These are phyloP conservation scores for Suhomyces tanzawaensis DNA, from an alignment of 805 yeast genomes.

Conservation along the genomic window DNA sequence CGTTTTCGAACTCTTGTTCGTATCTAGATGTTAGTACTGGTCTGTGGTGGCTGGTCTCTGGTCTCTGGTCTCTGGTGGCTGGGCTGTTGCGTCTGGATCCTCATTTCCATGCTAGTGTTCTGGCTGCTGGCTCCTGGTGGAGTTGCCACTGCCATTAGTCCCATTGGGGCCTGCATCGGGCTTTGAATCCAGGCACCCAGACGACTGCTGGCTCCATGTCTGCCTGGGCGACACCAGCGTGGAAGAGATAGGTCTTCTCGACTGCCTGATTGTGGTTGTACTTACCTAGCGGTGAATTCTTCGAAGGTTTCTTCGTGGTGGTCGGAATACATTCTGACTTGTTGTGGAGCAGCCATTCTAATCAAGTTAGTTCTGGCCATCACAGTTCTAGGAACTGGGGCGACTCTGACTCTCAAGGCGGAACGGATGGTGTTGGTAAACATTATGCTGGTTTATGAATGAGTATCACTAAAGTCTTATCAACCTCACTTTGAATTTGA, in stretches of 20 bases:
- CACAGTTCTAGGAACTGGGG: slow-evolving; percentile 32
- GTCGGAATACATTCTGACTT: slow-evolving; percentile 69
- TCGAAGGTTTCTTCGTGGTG: slow-evolving; percentile 93
- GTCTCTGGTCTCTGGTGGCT: too few relatives aligned
- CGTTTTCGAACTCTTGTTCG: slow-evolving; percentile 95
- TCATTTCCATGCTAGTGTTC: too few relatives aligned
- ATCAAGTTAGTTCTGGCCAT: slow-evolving; percentile 20
- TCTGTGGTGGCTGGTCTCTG: too few relatives aligned
- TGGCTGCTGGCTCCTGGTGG: too few relatives aligned
- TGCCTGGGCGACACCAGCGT: too few relatives aligned
- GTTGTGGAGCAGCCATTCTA: slow-evolving; percentile 23
- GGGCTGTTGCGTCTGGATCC: too few relatives aligned
- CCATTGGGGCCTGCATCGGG: too few relatives aligned
- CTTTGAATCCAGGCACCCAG: too few relatives aligned
- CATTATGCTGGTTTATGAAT: slow-evolving; percentile 19
- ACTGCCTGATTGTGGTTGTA: slow-evolving; percentile 6
- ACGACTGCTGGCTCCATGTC: too few relatives aligned
- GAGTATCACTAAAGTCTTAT: slow-evolving; percentile 1
- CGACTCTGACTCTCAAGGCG: slow-evolving; percentile 37
- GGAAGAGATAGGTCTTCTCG: too few relatives aligned
- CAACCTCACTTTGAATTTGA: slow-evolving; percentile 4
- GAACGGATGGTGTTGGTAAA: slow-evolving; percentile 42
- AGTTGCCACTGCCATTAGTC: too few relatives aligned
- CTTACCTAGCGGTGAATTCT: slow-evolving; percentile 82
- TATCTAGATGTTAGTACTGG: slow-evolving; percentile 53